A percentile compares a stretch with the other conserved stretches of the same genome.
Conservation (phyloP, 106 monocot genomes). For the Alisma plantagoaquatica region DNA sequence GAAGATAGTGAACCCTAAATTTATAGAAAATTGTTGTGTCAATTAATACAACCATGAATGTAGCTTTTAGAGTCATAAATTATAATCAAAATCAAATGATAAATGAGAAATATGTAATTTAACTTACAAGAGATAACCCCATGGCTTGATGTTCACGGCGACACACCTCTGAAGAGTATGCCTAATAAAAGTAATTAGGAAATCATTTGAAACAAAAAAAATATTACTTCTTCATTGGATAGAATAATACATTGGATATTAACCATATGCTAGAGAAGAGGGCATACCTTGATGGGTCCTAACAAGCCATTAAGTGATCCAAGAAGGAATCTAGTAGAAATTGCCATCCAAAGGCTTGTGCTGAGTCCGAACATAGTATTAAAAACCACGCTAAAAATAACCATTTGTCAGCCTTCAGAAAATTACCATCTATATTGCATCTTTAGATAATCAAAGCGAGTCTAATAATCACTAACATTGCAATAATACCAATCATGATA, state of each 20-base stretch:
- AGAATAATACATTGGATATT: too few relatives aligned
- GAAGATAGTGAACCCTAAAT: too few relatives aligned
- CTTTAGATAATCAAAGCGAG: neutral
- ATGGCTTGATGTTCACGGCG: constrained; percentile 61
- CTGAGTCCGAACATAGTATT: constrained; percentile 88
- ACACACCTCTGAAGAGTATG: constrained; percentile 68
- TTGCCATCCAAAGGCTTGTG: constrained; percentile 80
- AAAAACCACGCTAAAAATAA: constrained; percentile 49
- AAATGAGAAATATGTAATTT: neutral
- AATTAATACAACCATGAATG: too few relatives aligned
- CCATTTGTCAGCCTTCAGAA: neutral
- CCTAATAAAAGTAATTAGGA: too few relatives aligned
- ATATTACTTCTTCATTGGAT: too few relatives aligned
- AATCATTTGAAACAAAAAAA: too few relatives aligned
- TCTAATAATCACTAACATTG: constrained; percentile 40
- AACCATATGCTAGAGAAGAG: too few relatives aligned
- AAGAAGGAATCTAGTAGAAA: constrained; percentile 71
- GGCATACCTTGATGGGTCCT: constrained; percentile 60
- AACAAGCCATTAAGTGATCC: constrained; percentile 77
- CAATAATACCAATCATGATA: constrained; percentile 42
- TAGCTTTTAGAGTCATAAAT: too few relatives aligned
- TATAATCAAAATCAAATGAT: too few relatives aligned
- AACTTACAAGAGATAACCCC: constrained; percentile 60
- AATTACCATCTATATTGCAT: too few relatives aligned
- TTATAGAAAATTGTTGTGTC: too few relatives aligned